Evolutionary conservation across 2,329 filamentous ascomycete genomes (phyloP).

Genomic region (Aspergillus viridinutans): DNA sequence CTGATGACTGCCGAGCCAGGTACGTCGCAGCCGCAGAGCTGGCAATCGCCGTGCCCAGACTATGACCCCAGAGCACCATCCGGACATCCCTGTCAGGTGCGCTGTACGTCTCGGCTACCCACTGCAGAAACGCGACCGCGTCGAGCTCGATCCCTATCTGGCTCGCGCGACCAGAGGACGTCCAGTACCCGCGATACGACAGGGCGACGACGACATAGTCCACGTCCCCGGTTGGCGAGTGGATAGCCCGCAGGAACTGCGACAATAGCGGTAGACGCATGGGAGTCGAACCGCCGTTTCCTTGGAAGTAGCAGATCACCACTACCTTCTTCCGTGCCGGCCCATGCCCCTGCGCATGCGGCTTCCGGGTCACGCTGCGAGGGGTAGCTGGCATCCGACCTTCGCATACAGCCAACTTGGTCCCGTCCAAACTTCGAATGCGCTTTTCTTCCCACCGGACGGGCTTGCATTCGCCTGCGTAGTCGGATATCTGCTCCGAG

Average conservation of each 20-base stretch:
- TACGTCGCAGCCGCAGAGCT: slow-evolving; percentile 54
- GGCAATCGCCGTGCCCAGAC: slow-evolving; percentile 68
- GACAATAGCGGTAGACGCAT: slow-evolving; percentile 43
- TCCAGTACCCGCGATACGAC: slow-evolving; percentile 73
- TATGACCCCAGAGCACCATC: slow-evolving; percentile 71
- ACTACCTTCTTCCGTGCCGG: neutral
- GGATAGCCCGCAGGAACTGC: slow-evolving; percentile 34
- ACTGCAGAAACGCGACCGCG: slow-evolving; percentile 59
- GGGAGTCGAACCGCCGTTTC: slow-evolving; percentile 30
- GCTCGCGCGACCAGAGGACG: slow-evolving; percentile 64
- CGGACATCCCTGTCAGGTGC: slow-evolving; percentile 16
- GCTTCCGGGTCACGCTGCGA: slow-evolving; percentile 27
- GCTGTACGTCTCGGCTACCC: slow-evolving; percentile 50
- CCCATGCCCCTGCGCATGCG: slow-evolving; percentile 16
- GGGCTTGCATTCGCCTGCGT: slow-evolving; percentile 55
- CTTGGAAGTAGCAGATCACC: slow-evolving; percentile 32
- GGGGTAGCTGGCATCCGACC: slow-evolving; percentile 55
- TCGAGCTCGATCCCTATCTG: slow-evolving; percentile 68
- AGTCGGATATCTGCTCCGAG: slow-evolving; percentile 63
- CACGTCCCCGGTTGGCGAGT: slow-evolving; percentile 1
- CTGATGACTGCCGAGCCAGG: slow-evolving; percentile 23
- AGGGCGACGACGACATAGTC: slow-evolving; percentile 44
- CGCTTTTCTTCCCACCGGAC: slow-evolving; percentile 64
- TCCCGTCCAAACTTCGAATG: slow-evolving; percentile 27
- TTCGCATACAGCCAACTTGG: slow-evolving; percentile 59